These are phyloP conservation scores for Thielaviopsis ethacetica DNA, from an alignment of 2,329 filamentous ascomycete genomes.

Conservation along the genomic window DNA sequence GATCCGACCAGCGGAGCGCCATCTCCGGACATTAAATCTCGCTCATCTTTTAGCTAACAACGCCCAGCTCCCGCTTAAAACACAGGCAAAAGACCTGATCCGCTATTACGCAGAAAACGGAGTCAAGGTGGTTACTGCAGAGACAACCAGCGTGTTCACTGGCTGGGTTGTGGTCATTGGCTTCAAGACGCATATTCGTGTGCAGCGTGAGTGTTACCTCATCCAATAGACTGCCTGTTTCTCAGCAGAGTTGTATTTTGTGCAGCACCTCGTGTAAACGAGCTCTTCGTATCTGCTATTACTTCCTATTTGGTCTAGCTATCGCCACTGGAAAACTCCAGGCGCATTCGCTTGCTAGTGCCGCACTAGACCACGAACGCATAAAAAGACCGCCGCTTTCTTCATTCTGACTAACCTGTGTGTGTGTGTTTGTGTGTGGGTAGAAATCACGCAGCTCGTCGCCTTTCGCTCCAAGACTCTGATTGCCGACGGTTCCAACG, in stretches of 20 bases:
- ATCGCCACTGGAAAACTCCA: no score
- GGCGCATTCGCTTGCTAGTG: no score
- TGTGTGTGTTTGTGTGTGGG: background rate
- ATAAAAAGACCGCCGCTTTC: background rate
- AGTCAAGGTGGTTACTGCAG: background rate
- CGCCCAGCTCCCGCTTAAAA: background rate
- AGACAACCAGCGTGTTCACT: background rate
- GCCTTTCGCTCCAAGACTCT: background rate
- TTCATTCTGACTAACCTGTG: background rate
- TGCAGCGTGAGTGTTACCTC: background rate
- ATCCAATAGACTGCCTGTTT: no score
- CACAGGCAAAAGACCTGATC: background rate
- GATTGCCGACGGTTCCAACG: background rate
- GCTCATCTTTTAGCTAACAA: no score
- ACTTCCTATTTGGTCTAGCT: background rate
- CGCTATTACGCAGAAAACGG: background rate
- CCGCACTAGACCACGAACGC: no score
- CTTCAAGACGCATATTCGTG: background rate
- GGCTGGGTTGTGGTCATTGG: background rate
- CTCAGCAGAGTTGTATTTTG: background rate
- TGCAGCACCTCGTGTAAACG: background rate
- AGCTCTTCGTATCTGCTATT: background rate
- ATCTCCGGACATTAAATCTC: background rate
- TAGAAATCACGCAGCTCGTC: background rate
- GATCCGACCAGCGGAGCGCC: background rate